Percentiles rank a stretch among this genome's conserved stretches.
These are phyloP conservation scores for Cryptococcus wingfieldii DNA, from an alignment of 1,284 basidiomycete genomes.

Conservation along the genomic window DNA sequence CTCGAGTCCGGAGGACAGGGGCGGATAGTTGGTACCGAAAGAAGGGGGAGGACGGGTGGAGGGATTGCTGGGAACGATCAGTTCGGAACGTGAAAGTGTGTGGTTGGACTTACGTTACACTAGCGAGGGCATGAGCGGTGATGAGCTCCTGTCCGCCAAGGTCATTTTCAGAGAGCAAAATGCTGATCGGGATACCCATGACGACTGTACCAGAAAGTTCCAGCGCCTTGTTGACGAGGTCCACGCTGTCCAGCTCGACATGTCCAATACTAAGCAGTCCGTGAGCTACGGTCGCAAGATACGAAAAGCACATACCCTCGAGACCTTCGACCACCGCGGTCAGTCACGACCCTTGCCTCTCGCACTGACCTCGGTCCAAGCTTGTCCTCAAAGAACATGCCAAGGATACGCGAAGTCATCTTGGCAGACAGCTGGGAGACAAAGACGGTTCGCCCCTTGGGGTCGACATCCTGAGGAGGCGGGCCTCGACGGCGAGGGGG, in stretches of 20 bases:
- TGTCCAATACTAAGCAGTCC: slow-evolving; percentile 69
- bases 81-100: too few species aligned
- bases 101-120: not conserved
- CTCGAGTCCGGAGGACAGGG: slow-evolving; percentile 28
- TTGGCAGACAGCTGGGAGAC: slow-evolving; percentile 95
- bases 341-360: slow-evolving; percentile 92
- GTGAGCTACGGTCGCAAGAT: too few species aligned
- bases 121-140: not conserved
- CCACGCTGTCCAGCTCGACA: slow-evolving; percentile 87
- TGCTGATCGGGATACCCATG: slow-evolving; percentile 95
- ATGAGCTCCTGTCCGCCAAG: slow-evolving; percentile 33
- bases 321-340: slow-evolving; percentile 83
- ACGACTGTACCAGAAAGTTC: slow-evolving; percentile 76
- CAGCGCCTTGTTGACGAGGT: slow-evolving; percentile 85
- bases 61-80: not conserved
- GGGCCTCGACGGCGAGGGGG: slow-evolving; percentile 41
- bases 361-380: slow-evolving; percentile 85
- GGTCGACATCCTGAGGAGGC: slow-evolving; percentile 57
- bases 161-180: slow-evolving; percentile 94
- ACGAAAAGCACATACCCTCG: slow-evolving; percentile 65
- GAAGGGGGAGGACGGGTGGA: slow-evolving; percentile 9
- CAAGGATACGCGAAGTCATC: slow-evolving; percentile 90
- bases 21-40: slow-evolving; percentile 32
- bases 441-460: slow-evolving; percentile 94
- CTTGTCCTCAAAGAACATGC: slow-evolving; percentile 98